Conservation (phyloP, 2,329 filamentous ascomycete genomes). For the Nemania sp. region DNA sequence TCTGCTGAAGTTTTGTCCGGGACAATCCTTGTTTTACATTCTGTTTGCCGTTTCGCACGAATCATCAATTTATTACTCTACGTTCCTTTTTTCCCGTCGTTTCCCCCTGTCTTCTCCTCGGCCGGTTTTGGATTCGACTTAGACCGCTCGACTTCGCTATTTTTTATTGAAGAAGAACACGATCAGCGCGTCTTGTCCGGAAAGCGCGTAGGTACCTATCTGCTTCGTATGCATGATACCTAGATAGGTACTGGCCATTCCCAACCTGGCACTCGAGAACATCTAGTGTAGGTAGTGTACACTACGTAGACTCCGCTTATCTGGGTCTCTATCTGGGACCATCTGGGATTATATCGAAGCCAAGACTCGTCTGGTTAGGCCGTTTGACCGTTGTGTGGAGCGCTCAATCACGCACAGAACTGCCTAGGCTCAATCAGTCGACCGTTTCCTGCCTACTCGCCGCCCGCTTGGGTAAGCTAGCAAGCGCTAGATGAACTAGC, state of each 20-base stretch:
- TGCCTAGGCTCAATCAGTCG: neutral
- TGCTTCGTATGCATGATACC: no score
- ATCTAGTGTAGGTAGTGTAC: no score
- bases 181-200: neutral
- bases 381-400: constrained; percentile 13
- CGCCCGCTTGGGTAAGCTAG: neutral
- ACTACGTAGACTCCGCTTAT: neutral
- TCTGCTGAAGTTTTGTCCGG: no score
- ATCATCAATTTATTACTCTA: no score
- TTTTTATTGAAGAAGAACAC: neutral
- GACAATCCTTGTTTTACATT: no score
- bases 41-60: no score
- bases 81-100: no score
- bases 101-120: no score
- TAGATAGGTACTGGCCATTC: constrained; percentile 15
- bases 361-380: neutral
- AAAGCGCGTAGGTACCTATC: constrained; percentile 3
- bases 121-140: no score
- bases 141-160: no score
- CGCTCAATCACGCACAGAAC: constrained; percentile 1
- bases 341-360: neutral
- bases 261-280: constrained; percentile 9
- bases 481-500: neutral
- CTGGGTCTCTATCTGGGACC: constrained; percentile 1
- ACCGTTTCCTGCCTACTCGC: neutral